Evolutionary conservation across 148 eudicot genomes (phyloP), one percentile per base, ranked within the genome.

Genomic region (Silene uniflora): DNA sequence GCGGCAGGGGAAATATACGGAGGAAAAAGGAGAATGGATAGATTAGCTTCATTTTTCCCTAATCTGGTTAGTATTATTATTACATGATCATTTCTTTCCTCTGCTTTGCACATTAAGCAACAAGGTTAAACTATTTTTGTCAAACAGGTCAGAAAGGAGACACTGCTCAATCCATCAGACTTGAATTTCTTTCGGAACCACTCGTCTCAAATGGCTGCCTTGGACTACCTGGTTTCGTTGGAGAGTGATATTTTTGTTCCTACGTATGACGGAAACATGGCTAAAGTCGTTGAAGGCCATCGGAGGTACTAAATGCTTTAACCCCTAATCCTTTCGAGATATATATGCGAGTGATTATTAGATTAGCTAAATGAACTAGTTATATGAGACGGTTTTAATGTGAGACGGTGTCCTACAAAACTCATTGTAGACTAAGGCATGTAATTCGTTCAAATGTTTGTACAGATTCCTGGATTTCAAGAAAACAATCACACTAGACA

Each of bases 191-290:
- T 88, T 73, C 88, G 85, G 68, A 91, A 91, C 67, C 95, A 90
- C 79, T 90, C 92, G 9, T 88, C 92, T 62, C 92, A 90, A 72
- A 88, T 90, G 95, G 92, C 92, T 59, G 92, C 96, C 10, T 64
- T 91, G 74, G 96, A 91, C 74, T 91, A 88, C 78, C 76, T 88
- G 14, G 96, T 91, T 54, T 88, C 96, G 0, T 66, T 90, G 80
- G 88, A 90, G 76, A 91, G 96, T 67, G 91, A 91, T 82, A 86
- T 88, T n/a, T 87, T 91, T 82, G 87, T 91, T 72, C 96, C 96
- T 17, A 91, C 92, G 10, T 91, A 91, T 79, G 96, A 91, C 71
- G 92, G 92, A 60, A 91, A 91, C 62, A 91, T 91, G 96, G 96
- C 96, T 69, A 89, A 84, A 83, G 92, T 91, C 42, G 96, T 91